phyloP scores from a whole-genome alignment of 2,329 filamentous ascomycete genomes.

The Ophidiomyces ophidiicola region DNA sequence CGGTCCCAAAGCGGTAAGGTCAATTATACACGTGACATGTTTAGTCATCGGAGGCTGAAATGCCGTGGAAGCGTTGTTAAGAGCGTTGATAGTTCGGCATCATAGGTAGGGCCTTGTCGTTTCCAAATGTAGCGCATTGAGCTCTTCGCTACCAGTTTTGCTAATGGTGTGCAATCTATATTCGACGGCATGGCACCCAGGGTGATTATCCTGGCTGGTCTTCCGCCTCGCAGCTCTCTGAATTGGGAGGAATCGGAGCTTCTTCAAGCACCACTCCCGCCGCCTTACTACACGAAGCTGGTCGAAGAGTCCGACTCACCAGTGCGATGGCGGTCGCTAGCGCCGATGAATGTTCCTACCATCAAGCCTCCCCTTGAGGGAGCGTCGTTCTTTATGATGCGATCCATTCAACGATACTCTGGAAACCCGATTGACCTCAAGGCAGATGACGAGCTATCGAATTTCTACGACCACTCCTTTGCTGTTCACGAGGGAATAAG shows the following conservation, averaged over 20 bases:
- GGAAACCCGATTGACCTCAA: slow-evolving; percentile 12
- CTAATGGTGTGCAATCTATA: background rate
- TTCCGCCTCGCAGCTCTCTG: slow-evolving; percentile 45
- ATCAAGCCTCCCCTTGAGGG: slow-evolving; percentile 11
- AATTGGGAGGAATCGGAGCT: slow-evolving; percentile 45
- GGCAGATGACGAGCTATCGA: slow-evolving; percentile 36
- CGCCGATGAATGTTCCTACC: background rate
- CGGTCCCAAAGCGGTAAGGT: background rate
- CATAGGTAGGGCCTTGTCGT: background rate
- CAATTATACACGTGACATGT: background rate
- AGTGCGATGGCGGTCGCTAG: slow-evolving; percentile 15
- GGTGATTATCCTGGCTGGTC: slow-evolving; percentile 46
- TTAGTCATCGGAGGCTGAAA: too few relatives aligned
- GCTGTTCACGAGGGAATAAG: slow-evolving; percentile 48
- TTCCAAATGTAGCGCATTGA: background rate
- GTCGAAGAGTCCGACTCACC: background rate
- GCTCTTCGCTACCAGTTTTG: background rate
- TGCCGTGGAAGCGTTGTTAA: too few relatives aligned
- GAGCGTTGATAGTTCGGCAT: too few relatives aligned
- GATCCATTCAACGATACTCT: slow-evolving; percentile 15
- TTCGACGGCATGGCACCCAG: slow-evolving; percentile 21
- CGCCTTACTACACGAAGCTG: slow-evolving; percentile 16
- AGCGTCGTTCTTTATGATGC: slow-evolving; percentile 14
- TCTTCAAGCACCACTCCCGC: slow-evolving; percentile 31
- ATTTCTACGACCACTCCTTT: slow-evolving; percentile 70